phyloP scores from a whole-genome alignment of 1,284 basidiomycete genomes.

The Malassezia brasiliensis region DNA sequence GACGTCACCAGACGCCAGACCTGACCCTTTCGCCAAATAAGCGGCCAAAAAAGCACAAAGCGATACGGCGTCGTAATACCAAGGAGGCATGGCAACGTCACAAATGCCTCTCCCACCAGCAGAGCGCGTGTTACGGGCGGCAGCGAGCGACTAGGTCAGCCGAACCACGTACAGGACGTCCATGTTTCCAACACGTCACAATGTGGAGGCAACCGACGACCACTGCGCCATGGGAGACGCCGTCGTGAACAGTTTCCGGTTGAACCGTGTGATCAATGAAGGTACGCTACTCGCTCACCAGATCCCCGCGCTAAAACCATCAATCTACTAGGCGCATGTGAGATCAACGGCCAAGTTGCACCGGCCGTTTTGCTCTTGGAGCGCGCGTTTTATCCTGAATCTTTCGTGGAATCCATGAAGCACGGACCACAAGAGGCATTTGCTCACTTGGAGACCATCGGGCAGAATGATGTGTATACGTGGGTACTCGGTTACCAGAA shows the following conservation, averaged over 20 bases:
- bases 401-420: slow-evolving; percentile 16
- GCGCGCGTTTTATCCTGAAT: slow-evolving; percentile 34
- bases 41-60: slow-evolving; percentile 56
- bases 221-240: not conserved
- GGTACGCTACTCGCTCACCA: slow-evolving; percentile 6
- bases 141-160: slow-evolving; percentile 54
- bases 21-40: slow-evolving; percentile 54
- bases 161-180: slow-evolving; percentile 6
- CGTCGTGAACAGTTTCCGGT: slow-evolving; percentile 27
- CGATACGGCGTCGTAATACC: slow-evolving; percentile 56
- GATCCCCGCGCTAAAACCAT: slow-evolving; percentile 27
- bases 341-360: not conserved
- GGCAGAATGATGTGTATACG: slow-evolving; percentile 45
- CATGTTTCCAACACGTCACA: slow-evolving; percentile 2
- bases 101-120: slow-evolving; percentile 56
- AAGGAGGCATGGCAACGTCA: slow-evolving; percentile 60
- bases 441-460: slow-evolving; percentile 19
- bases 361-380: slow-evolving; percentile 38
- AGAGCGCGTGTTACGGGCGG: slow-evolving; percentile 73
- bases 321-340: slow-evolving; percentile 23
- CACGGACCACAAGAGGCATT: slow-evolving; percentile 11
- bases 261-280: slow-evolving; percentile 26
- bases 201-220: slow-evolving; percentile 1
- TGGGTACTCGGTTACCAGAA: slow-evolving; percentile 37
- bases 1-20: slow-evolving; percentile 67